phyloP scores from a whole-genome alignment of 805 yeast genomes.

The Candida namnaoensis region DNA sequence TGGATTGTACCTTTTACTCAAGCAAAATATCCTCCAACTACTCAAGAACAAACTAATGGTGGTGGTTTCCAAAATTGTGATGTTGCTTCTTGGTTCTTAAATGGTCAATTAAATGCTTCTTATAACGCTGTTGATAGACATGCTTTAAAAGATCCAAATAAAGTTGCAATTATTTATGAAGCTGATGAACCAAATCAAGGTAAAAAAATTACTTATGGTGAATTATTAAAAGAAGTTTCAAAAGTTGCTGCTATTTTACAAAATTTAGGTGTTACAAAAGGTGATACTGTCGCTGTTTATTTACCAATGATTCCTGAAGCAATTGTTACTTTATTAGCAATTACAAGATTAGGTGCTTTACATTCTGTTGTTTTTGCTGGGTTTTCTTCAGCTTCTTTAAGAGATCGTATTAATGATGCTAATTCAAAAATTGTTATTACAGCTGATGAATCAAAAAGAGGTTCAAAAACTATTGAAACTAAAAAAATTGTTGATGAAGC shows the following conservation, averaged over 20 bases:
- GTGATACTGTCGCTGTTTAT: conserved; percentile 95
- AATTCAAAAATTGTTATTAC: conserved; percentile 82
- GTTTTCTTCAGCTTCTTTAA: conserved; percentile 85
- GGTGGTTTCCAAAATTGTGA: conserved; percentile 62
- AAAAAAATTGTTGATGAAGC: conserved; percentile 96
- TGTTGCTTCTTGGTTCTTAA: conserved; percentile 88
- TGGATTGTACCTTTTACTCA: conserved; percentile 77
- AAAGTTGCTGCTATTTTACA: conserved; percentile 79
- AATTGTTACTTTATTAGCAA: conserved; percentile 86
- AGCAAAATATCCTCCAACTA: conserved; percentile 21
- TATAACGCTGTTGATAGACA: conserved; percentile 95
- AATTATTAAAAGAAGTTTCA: conserved; percentile 76
- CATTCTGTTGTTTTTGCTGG: conserved; percentile 98
- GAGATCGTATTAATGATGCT: conserved; percentile 87
- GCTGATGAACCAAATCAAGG: conserved; percentile 84
- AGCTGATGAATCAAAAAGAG: conserved; percentile 92
- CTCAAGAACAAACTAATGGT: neutral
- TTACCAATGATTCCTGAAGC: conserved; percentile 99
- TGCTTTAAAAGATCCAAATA: conserved; percentile 81
- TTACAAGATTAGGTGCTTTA: conserved; percentile 88
- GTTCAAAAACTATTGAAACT: conserved; percentile 87
- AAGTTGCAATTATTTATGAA: conserved; percentile 81
- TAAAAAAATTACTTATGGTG: conserved; percentile 72
- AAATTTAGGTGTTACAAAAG: conserved; percentile 83
- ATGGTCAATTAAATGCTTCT: conserved; percentile 87